Evolutionary conservation across 1,284 basidiomycete genomes (phyloP), one percentile per base, ranked within the genome.

Genomic region (Phellinidium pouzarii): DNA sequence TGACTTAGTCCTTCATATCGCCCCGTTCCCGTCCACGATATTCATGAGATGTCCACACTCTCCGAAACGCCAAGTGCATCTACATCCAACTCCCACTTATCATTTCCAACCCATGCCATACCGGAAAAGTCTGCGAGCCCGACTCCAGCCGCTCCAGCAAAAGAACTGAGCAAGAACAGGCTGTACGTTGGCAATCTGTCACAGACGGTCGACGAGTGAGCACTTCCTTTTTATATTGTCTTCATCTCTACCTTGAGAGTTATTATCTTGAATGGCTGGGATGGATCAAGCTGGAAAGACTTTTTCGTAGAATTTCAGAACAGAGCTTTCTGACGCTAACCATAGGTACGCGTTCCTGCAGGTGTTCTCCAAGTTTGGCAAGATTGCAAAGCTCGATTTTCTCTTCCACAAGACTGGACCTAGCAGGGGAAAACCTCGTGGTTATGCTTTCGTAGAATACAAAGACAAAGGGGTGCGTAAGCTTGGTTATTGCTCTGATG

Each of bases 361-460:
- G 66, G 70, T 94, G 29, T 97, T 97, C 68, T 79, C 84, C 41
- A 94, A 90, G 68, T 93, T 85, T 64, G 95, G 95, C 57, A 93
- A 90, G 68, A 79, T 98, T 56, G 79, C 89, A 37, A 92, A 94
- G 61, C 79, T 97, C 54, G 95, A 99, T 68, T 95, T 87, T 66
- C 77, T 98, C 61, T 96, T 95, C 65, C 94, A 99, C 77, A 97
- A 95, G 71, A 75, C 84, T 0, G 95, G 95, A 0, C 77, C 85
- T 3, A 71, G 85, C 61, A 92, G 87, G 66, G 95, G 95, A 11
- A 95, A 92, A 66, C 93, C 95, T 1, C 75, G 94, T 17, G 95
- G 95, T 2, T 99, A 94, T 67, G 94, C 94, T 0, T 99, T 98
- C 61, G 72, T 99, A 29, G 92, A 97, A 69, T 97, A 84, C 64